Evolutionary conservation across 306 rosid genomes (phyloP), one percentile per base, ranked within the genome.

Genomic region (Rosa persica): DNA sequence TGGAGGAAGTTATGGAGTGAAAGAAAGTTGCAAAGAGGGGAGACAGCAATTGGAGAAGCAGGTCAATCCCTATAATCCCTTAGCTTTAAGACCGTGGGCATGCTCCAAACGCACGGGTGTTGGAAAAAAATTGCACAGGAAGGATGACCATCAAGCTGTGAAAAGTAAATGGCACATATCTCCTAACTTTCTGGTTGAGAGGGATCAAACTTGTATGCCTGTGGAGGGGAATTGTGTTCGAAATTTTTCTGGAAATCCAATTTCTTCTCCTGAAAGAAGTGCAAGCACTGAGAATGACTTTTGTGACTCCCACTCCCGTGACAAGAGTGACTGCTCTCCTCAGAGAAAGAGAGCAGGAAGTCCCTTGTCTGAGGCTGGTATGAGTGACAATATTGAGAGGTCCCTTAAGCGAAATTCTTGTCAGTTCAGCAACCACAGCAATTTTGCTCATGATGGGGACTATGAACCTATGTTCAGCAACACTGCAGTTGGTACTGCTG

Each of bases 21-120:
- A 80, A 61, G 83, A 75, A 73, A 68, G 83, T 74, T 74, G 19
- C 11, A 74, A 81, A 67, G 60, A 25, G 79, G 72, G 64, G 38
- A 84, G 76, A 54, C 76, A 70, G 49, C 67, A 74, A 78, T 72
- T 72, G 74, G 75, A 81, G 82, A 82, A 86, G 82, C 88, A 69
- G 61, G 73, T 49, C 54, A 81, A 76, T 80, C 64, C 81, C 40
- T 46, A 60, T 67, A 83, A 73, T 79, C 78, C 90, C 9, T 86
- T 86, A 73, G 70, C 72, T 69, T 72, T 89, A 55, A 74, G 83
- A 70, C 81, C 60, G 5, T 89, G 92, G 92, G 90, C 68, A 3
- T 81, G 87, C 82, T 89, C 88, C 61, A 89, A 89, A 78, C 67
- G 92, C 82, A 86, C 86, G 23, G 81, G 83, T 16, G 75, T 81